Base-by-base conservation (phyloP, 441 rosid species). In the Pelargonium australe region DNA sequence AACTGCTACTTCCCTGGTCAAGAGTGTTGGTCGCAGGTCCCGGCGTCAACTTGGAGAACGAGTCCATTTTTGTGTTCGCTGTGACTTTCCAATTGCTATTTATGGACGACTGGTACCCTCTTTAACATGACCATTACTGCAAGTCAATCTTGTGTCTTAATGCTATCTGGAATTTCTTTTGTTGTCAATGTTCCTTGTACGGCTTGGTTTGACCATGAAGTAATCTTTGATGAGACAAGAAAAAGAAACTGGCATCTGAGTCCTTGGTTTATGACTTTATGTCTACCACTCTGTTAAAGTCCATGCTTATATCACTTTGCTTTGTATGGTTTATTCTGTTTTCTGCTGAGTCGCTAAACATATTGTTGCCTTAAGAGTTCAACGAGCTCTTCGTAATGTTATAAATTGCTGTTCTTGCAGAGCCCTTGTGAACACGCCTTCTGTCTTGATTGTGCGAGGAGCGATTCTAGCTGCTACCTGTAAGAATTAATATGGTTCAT, bases 381-480 rank as follows among this genome's bases (percentile, higher is more conserved):
- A 16, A 60, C 61, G 45, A 23, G 10, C 60, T 61, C 51, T 57
- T 10, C 62, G 14, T 63, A n/a, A 62, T 31, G 67, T 76, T 70
- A 77, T 45, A 34, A 47, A 49, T 25, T 70, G 45, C 5, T 17
- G 12, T 58, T 69, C 73, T 77, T 82, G 88, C 85, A 89, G 97
- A 88, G 86, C 76, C 97, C 97, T 57, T 95, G 97, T 67, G 99
- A 90, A 78, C 99, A 94, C 79, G 92, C 89, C 53, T 91, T 89
- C 80, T 91, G 99, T 70, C 91, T 88, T 0, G 96, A 94, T 73
- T 94, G 99, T 81, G 94, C 99, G 40, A 84, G 97, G 73, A 90
- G 97, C 61, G 99, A 95, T 81, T 92, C 99, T 65, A 83, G 83
- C 16, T 91, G 97, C 83, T 95, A 95, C 79, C 86, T 95, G 99